phyloP scores from a whole-genome alignment of 371 early-diverging fungal species.

The Apophysomyces variabilis region DNA sequence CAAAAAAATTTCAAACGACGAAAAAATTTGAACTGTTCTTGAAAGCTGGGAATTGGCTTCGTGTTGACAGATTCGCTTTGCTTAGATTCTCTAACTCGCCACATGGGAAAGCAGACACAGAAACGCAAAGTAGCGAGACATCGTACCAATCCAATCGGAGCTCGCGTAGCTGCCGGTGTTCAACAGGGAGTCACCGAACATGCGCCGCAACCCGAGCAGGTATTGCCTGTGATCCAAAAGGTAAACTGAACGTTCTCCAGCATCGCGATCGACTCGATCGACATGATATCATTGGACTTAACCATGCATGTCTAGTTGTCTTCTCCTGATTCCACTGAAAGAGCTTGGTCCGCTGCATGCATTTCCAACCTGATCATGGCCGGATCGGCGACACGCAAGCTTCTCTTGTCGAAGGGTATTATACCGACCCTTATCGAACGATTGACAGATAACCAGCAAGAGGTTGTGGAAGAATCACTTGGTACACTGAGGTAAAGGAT shows the following conservation, averaged over 20 bases:
- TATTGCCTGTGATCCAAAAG: constrained; percentile 64
- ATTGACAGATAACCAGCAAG: constrained; percentile 71
- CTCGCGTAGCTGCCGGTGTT: constrained; percentile 27
- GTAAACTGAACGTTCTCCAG: constrained; percentile 32
- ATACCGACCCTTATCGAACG: constrained; percentile 70
- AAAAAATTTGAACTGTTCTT: too few relatives aligned
- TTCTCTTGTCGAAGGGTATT: constrained; percentile 74
- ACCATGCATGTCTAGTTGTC: constrained; percentile 49
- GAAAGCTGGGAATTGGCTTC: too few relatives aligned
- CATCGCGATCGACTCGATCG: neutral
- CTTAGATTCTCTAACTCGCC: neutral
- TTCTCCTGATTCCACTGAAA: constrained; percentile 71
- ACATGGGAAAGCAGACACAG: constrained; percentile 47
- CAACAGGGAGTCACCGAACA: constrained; percentile 32
- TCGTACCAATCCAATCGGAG: constrained; percentile 32
- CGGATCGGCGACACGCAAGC: constrained; percentile 63
- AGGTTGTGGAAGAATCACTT: constrained; percentile 77
- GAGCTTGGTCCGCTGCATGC: constrained; percentile 90
- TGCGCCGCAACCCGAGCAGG: constrained; percentile 42
- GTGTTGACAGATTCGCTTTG: too few relatives aligned
- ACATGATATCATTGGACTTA: neutral
- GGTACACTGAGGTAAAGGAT: constrained; percentile 71
- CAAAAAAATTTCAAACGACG: too few relatives aligned
- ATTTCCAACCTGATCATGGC: constrained; percentile 76
- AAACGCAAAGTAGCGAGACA: constrained; percentile 24